Base-by-base conservation (phyloP, 495 filamentous ascomycete species). In the Talaromyces thailandensis region DNA sequence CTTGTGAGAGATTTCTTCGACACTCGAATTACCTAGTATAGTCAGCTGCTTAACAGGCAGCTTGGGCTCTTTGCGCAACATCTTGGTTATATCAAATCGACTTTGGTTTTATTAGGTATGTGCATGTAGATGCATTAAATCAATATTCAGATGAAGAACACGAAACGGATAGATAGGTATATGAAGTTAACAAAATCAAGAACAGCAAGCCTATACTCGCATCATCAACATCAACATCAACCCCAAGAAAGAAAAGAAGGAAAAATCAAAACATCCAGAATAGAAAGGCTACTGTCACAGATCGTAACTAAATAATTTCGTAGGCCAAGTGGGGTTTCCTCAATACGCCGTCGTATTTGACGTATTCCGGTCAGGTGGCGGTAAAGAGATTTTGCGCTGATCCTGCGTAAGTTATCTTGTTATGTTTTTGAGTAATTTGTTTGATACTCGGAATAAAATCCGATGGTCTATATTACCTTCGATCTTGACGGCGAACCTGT, bases 1-100 rank as follows among this genome's bases (percentile, higher is more conserved):
- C n/a, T n/a, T n/a, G n/a, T n/a, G n/a, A n/a, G n/a, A n/a, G n/a
- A n/a, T n/a, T n/a, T n/a, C n/a, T n/a, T n/a, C n/a, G n/a, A n/a
- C n/a, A n/a, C n/a, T n/a, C n/a, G 48, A 74, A 84, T 79, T 77
- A 89, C 86, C 83, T 48, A 90, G 77, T 69, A 90, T 88, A 11
- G 85, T 67, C 21, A 82, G 72, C 69, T 82, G 79, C 74, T 71
- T 77, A 4, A 79, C 71, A 5, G 79, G 79, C 75, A 82, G 73
- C 68, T 70, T 73, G 21, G 75, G 73, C 43, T 69, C 62, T 61
- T 66, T 71, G 48, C 70, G 68, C 66, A 68, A 63, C 65, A 68
- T 73, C 40, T 40, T 45, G 24, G 4, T 16, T 55, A 6, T 2
- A 28, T 14, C 1, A 26, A 28, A 25, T 28, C 51, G 28, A 53